These are phyloP conservation scores for Agaricus subrufescens DNA, from an alignment of 768 basidiomycete genomes.

Conservation along the genomic window DNA sequence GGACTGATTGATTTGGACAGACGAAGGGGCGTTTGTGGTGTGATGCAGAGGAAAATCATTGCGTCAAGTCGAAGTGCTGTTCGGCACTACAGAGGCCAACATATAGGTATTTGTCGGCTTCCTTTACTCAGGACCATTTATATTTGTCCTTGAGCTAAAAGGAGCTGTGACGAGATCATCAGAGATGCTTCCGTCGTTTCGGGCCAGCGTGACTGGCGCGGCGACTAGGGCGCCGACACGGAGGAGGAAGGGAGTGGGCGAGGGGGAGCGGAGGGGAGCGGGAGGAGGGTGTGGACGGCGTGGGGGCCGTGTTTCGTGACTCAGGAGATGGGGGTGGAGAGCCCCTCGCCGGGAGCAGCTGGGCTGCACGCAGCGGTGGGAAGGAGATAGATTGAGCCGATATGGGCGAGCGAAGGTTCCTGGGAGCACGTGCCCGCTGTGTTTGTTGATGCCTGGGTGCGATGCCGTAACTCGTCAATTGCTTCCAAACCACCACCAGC, in stretches of 20 bases:
- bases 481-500: conserved; percentile 50
- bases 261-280: neutral
- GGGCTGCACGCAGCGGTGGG: neutral
- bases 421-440: conserved; percentile 46
- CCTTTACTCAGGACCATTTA: conserved; percentile 13
- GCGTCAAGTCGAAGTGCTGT: neutral
- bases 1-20: neutral
- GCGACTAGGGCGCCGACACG: neutral
- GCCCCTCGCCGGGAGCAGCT: neutral
- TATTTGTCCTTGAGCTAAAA: conserved; percentile 10
- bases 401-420: conserved; percentile 32
- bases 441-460: conserved; percentile 40
- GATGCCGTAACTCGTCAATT: conserved; percentile 45
- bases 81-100: neutral
- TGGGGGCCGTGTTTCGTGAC: conserved; percentile 19
- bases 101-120: conserved; percentile 2
- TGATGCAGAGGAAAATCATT: neutral
- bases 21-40: neutral
- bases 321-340: neutral
- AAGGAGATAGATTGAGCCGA: conserved; percentile 38
- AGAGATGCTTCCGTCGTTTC: conserved; percentile 10
- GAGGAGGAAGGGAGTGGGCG: neutral
- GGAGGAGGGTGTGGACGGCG: conserved; percentile 20
- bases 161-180: conserved; percentile 12
- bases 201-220: conserved; percentile 6